These are phyloP conservation scores for Sugiyamaella chiloensis DNA, from an alignment of 805 yeast genomes.

Conservation along the genomic window DNA sequence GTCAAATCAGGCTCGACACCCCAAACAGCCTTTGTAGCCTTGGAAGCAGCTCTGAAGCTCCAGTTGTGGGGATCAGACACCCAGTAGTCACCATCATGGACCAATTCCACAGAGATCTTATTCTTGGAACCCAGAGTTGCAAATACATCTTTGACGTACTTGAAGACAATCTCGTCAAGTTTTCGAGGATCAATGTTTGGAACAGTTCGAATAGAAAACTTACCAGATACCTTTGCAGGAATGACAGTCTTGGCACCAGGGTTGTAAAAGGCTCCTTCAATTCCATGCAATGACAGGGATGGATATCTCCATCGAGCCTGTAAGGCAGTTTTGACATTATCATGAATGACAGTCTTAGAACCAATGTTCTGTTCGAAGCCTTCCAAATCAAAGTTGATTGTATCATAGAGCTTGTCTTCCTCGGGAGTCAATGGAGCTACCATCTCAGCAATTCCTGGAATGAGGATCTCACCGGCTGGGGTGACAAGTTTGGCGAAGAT, in stretches of 20 bases:
- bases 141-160: constrained; percentile 66
- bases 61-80: constrained; percentile 90
- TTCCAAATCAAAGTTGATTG: constrained; percentile 76
- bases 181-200: constrained; percentile 84
- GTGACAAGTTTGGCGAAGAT: constrained; percentile 76
- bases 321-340: constrained; percentile 76
- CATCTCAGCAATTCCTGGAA: constrained; percentile 90
- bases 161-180: constrained; percentile 72
- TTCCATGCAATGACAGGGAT: constrained; percentile 90
- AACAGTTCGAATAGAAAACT: constrained; percentile 95
- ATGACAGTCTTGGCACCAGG: constrained; percentile 98
- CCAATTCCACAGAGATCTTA: constrained; percentile 62
- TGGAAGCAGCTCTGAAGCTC: constrained; percentile 87
- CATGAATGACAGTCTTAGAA: constrained; percentile 74
- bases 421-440: constrained; percentile 86
- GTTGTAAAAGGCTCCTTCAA: constrained; percentile 95
- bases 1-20: constrained; percentile 94
- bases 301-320: constrained; percentile 99
- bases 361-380: constrained; percentile 90
- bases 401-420: constrained; percentile 77
- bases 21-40: constrained; percentile 94
- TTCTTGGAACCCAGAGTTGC: constrained; percentile 73
- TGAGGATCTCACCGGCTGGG: constrained; percentile 73
- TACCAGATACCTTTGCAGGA: constrained; percentile 91
- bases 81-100: constrained; percentile 98